These are phyloP conservation scores for Penicillium soppii DNA, from an alignment of 495 filamentous ascomycete species.

Conservation along the genomic window DNA sequence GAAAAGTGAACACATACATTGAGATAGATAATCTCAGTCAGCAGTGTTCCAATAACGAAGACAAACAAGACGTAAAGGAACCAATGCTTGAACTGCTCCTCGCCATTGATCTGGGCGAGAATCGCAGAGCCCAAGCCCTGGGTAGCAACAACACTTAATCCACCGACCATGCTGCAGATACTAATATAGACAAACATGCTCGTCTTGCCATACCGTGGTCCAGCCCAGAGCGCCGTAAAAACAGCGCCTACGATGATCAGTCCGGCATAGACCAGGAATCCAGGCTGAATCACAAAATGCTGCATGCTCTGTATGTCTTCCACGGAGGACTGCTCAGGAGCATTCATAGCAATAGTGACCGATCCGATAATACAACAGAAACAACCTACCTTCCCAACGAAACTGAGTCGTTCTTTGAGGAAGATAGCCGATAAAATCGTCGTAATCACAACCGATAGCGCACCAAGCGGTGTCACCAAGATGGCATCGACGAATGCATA, in stretches of 20 bases:
- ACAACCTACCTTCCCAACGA: constrained; percentile 94
- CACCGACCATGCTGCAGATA: constrained; percentile 93
- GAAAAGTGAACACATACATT: constrained; percentile 65
- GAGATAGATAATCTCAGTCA: constrained; percentile 92
- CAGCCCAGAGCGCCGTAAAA: constrained; percentile 78
- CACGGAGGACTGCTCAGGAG: constrained; percentile 80
- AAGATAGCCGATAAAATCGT: constrained; percentile 94
- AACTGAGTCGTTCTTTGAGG: constrained; percentile 90
- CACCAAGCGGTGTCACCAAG: constrained; percentile 89
- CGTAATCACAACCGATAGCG: constrained; percentile 92
- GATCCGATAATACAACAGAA: constrained; percentile 93
- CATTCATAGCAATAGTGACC: constrained; percentile 92
- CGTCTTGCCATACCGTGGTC: constrained; percentile 89
- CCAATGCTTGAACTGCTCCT: constrained; percentile 92
- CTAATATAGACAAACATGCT: constrained; percentile 97
- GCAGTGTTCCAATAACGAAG: constrained; percentile 81
- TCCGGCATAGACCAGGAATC: constrained; percentile 83
- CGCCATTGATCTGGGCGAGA: constrained; percentile 77
- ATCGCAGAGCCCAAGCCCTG: constrained; percentile 93
- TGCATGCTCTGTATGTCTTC: constrained; percentile 92
- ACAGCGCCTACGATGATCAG: constrained; percentile 72
- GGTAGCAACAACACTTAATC: constrained; percentile 90
- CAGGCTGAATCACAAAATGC: constrained; percentile 79
- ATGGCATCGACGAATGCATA: constrained; percentile 98
- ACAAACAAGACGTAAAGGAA: constrained; percentile 90